Evolutionary conservation across 306 rosid genomes (phyloP).

Genomic region (Lotus japonicus): DNA sequence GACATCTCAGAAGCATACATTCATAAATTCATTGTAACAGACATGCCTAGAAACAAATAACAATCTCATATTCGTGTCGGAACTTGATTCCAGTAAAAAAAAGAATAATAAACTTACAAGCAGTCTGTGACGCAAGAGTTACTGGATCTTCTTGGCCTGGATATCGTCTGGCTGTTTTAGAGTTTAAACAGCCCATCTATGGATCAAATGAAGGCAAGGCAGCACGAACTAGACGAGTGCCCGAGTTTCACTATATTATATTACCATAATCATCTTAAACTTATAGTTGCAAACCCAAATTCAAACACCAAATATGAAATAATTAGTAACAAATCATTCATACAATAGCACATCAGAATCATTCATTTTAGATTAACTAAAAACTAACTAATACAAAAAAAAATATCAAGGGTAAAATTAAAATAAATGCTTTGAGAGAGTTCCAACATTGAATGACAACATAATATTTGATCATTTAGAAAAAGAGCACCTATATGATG

Average conservation of each 20-base stretch:
- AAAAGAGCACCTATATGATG: neutral
- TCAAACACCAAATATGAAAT: constrained; percentile 17
- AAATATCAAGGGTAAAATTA: neutral
- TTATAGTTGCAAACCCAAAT: constrained; percentile 20
- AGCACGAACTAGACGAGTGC: constrained; percentile 7
- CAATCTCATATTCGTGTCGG: no score
- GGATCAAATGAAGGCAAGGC: constrained; percentile 20
- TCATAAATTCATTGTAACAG: neutral
- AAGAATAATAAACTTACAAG: constrained; percentile 45
- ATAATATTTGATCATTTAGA: neutral
- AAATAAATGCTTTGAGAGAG: neutral
- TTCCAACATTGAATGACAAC: neutral
- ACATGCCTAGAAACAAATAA: neutral
- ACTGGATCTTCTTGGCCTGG: constrained; percentile 51
- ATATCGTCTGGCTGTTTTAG: constrained; percentile 37
- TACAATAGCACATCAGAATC: neutral
- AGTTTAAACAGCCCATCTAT: constrained; percentile 76
- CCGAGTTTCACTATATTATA: constrained; percentile 27
- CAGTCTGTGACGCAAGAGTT: constrained; percentile 69
- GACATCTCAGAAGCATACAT: neutral
- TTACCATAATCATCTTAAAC: constrained; percentile 33
- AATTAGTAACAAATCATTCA: constrained; percentile 7
- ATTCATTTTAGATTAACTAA: no score
- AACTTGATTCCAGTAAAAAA: neutral
- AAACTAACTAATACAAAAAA: neutral